Base-by-base conservation (phyloP, 2,329 filamentous ascomycete genomes). In the Calonectria pauciramosa region DNA sequence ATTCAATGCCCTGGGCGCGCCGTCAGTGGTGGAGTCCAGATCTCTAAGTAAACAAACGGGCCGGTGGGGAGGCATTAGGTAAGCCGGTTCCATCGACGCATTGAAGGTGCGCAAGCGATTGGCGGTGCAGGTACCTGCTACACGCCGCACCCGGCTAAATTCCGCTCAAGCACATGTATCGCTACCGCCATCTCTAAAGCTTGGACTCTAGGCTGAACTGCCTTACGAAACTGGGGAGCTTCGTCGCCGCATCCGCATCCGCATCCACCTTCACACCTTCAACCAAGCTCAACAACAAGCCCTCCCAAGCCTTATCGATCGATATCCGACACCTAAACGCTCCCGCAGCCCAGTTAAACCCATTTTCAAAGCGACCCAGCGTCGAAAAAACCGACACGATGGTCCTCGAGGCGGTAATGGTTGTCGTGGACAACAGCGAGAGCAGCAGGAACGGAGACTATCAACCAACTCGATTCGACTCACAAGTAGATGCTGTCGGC, bases 341-440 rank as follows among this genome's bases (percentile, higher is more conserved):
- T 47, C 54, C 34, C 32, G 13, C 54, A 71, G 18, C 71, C 34
- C 36, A 28, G n/a, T 64, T 56, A 32, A 32, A 18, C 6, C 23
- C 23, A 72, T 71, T 34, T 49, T 73, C 56, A 68, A 36, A 73
- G 67, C 59, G 41, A 74, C 36, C 30, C 70, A 73, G 28, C 64
- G 32, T 70, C 68, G 79, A 74, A 76, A 20, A 76, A 78, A 82
- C 86, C 86, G 87, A 86, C 92, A 96, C 90, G 84, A 99, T 99
- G 97, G 95, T 94, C 88, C 93, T 99, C 87, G 97, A 99, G 93
- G 97, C 97, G 89, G 97, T 98, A 77, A 99, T 99, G 96, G 95
- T 99, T 86, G 93, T 99, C 91, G 95, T 99, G 83, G 97, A 99
- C 91, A 99, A 99, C 91, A 98, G 96, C 89, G 97, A 99, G 89